These are phyloP conservation scores for sweet orange (Citrus sinensis) DNA, from an alignment of 345 rosid genomes.

Conservation along the genomic window DVS_A1.0 CM039167.1:5115501-5116000, in stretches of 20 bases:
- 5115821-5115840: background rate
- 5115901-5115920: background rate
- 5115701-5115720: background rate
- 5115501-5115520: background rate
- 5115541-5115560: constrained; percentile 78
- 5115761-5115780: background rate
- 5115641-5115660: constrained; percentile 18
- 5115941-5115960: no score
- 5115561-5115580: constrained; percentile 74
- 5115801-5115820: background rate
- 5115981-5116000: no score
- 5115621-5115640: constrained; percentile 74
- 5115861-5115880: background rate
- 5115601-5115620: constrained; percentile 77
- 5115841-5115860: background rate
- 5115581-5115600: constrained; percentile 62
- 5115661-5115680: constrained; percentile 41
- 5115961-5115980: no score
- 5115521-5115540: constrained; percentile 71
- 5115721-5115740: background rate
- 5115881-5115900: no score
- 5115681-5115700: constrained; percentile 14
- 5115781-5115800: background rate
- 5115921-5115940: no score
- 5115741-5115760: background rate